A percentile compares a stretch with the other conserved stretches of the same genome.
phyloP scores from a whole-genome alignment of 805 yeast species.

The Metschnikowia anglica region DNA sequence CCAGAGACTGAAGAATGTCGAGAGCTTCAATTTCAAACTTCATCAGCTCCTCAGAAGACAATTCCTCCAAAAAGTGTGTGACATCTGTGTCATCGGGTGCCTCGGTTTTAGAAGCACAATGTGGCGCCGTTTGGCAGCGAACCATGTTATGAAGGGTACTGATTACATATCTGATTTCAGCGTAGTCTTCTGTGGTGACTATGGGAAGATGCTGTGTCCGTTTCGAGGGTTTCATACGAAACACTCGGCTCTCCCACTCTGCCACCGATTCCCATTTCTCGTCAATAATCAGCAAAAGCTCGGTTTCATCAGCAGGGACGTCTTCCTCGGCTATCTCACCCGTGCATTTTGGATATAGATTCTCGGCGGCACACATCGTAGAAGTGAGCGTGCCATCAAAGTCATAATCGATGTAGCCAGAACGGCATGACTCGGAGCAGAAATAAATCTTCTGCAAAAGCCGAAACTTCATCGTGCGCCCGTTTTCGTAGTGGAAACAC shows the following conservation, averaged over 20 bases:
- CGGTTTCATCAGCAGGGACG: slow-evolving; percentile 8
- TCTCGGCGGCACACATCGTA: slow-evolving; percentile 39
- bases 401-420: slow-evolving; percentile 37
- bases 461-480: slow-evolving; percentile 46
- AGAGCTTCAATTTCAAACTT: slow-evolving; percentile 32
- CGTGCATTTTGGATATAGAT: slow-evolving; percentile 28
- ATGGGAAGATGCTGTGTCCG: slow-evolving; percentile 33
- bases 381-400: slow-evolving; percentile 32
- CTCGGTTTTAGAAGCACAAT: too few relatives aligned
- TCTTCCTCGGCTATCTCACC: slow-evolving; percentile 25
- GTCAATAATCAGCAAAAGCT: slow-evolving; percentile 17
- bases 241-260: slow-evolving; percentile 37
- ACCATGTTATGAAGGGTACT: slow-evolving; percentile 14
- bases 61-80: slow-evolving; percentile 2
- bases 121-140: slow-evolving; percentile 10
- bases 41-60: slow-evolving; percentile 7
- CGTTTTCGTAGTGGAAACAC: slow-evolving; percentile 52
- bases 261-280: slow-evolving; percentile 39
- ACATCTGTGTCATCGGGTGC: neutral
- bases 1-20: slow-evolving; percentile 51
- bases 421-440: slow-evolving; percentile 48
- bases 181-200: slow-evolving; percentile 54
- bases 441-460: slow-evolving; percentile 41
- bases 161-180: slow-evolving; percentile 49
- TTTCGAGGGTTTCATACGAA: slow-evolving; percentile 37